Percentiles rank a stretch among this genome's conserved stretches.
These are phyloP conservation scores for Drechslerella dactyloides DNA, from an alignment of 2,329 filamentous ascomycete genomes.

Conservation along the genomic window DNA sequence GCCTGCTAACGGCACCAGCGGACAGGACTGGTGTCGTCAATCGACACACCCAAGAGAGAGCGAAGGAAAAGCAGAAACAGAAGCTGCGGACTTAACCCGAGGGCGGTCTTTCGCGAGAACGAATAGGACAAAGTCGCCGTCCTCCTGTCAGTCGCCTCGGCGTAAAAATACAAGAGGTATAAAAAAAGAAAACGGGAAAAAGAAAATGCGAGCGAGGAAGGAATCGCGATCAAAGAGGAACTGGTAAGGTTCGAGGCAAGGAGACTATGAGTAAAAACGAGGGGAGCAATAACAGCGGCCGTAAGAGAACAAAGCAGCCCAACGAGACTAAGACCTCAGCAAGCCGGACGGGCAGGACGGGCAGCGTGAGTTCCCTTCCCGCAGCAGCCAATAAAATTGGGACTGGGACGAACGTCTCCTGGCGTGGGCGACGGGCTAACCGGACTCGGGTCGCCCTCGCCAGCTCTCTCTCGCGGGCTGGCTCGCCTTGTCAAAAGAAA, in stretches of 20 bases:
- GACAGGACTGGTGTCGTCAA: slow-evolving; percentile 1
- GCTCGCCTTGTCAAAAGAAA: slow-evolving; percentile 15
- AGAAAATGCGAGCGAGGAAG: slow-evolving; percentile 3
- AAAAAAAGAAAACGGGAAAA: slow-evolving; percentile 8
- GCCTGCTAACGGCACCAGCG: slow-evolving; percentile 11
- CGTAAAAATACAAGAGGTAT: not conserved
- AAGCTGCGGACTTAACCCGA: not conserved
- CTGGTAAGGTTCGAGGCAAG: too few relatives aligned
- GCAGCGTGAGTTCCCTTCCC: slow-evolving; percentile 20
- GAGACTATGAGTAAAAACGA: not conserved
- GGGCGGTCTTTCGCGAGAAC: not conserved
- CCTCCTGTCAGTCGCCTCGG: slow-evolving; percentile 3
- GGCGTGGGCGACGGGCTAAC: slow-evolving; percentile 14
- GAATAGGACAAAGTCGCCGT: slow-evolving; percentile 35
- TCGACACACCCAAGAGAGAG: not conserved
- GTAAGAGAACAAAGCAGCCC: slow-evolving; percentile 3
- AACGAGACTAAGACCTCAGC: too few relatives aligned
- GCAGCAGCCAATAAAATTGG: slow-evolving; percentile 42
- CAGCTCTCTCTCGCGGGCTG: slow-evolving; percentile 2
- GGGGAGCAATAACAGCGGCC: not conserved
- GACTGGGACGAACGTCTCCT: slow-evolving; percentile 1
- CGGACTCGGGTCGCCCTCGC: slow-evolving; percentile 7
- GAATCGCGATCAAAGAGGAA: not conserved
- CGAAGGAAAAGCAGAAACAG: not conserved
- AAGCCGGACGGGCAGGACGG: not conserved